These are phyloP conservation scores for Fusarium coffeatum DNA, from an alignment of 2,329 filamentous ascomycete genomes.

Conservation along the genomic window DNA sequence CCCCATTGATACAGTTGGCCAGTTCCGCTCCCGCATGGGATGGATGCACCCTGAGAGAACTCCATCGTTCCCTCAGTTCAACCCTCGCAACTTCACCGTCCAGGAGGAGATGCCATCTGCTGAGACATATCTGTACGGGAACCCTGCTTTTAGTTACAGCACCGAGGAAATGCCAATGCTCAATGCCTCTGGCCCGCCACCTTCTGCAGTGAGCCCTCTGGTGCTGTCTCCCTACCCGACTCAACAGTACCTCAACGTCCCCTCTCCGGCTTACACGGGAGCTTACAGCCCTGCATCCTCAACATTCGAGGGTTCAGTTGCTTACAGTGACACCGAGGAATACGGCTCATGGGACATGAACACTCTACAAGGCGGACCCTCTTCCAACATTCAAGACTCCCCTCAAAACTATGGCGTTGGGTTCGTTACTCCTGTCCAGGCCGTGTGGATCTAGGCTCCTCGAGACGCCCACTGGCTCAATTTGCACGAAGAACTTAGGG, in stretches of 20 bases:
- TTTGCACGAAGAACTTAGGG: conserved; percentile 56
- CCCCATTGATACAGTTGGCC: conserved; percentile 74
- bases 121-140: conserved; percentile 65
- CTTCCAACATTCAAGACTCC: conserved; percentile 59
- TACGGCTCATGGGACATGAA: conserved; percentile 62
- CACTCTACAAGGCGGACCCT: conserved; percentile 57
- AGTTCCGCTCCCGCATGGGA: conserved; percentile 77
- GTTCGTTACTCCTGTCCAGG: conserved; percentile 73
- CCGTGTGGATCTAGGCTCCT: conserved; percentile 68
- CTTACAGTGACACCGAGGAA: conserved; percentile 72
- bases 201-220: conserved; percentile 65
- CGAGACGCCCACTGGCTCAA: conserved; percentile 54
- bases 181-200: conserved; percentile 56
- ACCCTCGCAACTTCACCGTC: conserved; percentile 65
- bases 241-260: conserved; percentile 71
- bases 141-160: conserved; percentile 72
- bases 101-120: conserved; percentile 58
- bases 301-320: conserved; percentile 70
- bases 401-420: conserved; percentile 60
- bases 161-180: conserved; percentile 70
- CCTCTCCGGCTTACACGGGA: conserved; percentile 69
- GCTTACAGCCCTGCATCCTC: conserved; percentile 73
- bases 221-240: conserved; percentile 65
- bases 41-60: conserved; percentile 71
- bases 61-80: conserved; percentile 70